Percentiles rank a stretch among this genome's conserved stretches.
Evolutionary conservation across 2,329 filamentous ascomycete genomes (phyloP).

Genomic region (Aspergillus transmontanensis): DNA sequence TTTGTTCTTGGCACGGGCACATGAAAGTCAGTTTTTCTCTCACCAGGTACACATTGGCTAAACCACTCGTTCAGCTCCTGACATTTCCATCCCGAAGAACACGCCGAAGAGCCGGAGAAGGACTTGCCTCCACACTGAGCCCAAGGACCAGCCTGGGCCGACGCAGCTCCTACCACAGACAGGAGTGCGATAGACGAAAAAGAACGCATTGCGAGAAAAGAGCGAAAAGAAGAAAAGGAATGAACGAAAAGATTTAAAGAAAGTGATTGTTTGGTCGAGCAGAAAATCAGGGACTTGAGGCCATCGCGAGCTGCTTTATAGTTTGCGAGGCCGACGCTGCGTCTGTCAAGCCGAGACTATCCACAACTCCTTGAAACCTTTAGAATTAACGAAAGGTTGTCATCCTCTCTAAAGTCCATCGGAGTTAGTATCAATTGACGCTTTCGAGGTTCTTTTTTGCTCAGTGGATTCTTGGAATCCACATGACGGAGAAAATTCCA

Average conservation of each 20-base stretch:
- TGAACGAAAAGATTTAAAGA: neutral
- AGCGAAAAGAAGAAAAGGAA: neutral
- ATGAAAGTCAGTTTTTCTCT: neutral
- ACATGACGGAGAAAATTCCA: neutral
- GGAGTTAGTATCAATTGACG: neutral
- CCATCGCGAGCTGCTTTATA: neutral
- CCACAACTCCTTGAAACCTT: neutral
- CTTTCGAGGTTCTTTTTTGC: neutral
- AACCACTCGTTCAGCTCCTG: slow-evolving; percentile 23
- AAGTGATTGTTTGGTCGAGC: neutral
- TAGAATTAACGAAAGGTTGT: neutral
- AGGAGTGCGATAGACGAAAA: neutral
- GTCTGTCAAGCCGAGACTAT: neutral
- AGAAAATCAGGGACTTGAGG: neutral
- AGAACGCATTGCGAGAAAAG: neutral
- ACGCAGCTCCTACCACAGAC: slow-evolving; percentile 6
- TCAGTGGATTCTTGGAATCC: neutral
- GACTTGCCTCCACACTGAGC: slow-evolving; percentile 22
- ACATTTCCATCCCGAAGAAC: neutral
- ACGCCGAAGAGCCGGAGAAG: slow-evolving; percentile 10
- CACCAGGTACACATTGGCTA: slow-evolving; percentile 24
- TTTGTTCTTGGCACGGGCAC: neutral
- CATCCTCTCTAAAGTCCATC: neutral
- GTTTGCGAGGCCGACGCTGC: neutral
- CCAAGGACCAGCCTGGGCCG: slow-evolving; percentile 2